Percentiles rank a stretch among this genome's conserved stretches.
These are phyloP conservation scores for Coprinopsis cinerea DNA, from an alignment of 768 basidiomycete genomes.

Conservation along the genomic window DNA sequence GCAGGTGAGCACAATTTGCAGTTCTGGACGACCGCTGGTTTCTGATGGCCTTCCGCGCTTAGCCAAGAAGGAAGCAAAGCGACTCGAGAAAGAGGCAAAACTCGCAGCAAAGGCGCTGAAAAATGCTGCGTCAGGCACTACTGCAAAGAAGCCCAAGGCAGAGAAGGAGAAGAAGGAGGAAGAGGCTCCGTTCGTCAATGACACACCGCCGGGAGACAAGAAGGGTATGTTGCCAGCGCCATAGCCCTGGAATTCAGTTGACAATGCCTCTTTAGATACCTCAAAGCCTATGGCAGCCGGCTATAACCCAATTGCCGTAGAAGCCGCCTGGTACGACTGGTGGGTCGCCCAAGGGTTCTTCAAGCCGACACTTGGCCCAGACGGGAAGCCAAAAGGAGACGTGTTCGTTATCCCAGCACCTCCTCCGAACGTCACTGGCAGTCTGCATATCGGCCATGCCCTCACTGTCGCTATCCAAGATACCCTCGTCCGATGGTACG, in stretches of 20 bases:
- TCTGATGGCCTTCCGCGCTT: constrained; percentile 1
- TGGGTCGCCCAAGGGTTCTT: constrained; percentile 91
- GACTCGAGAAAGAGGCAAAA: constrained; percentile 74
- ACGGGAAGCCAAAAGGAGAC: constrained; percentile 40
- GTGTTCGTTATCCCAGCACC: constrained; percentile 84
- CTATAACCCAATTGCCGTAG: constrained; percentile 93
- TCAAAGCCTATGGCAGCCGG: constrained; percentile 83
- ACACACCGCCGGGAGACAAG: constrained; percentile 86
- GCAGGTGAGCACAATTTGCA: constrained; percentile 24
- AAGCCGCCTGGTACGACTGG: constrained; percentile 98
- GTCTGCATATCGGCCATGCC: constrained; percentile 92
- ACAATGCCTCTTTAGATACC: constrained; percentile 50
- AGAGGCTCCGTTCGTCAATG: constrained; percentile 73
- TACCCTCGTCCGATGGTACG: constrained; percentile 79
- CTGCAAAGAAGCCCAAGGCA: constrained; percentile 62
- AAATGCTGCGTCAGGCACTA: constrained; percentile 31
- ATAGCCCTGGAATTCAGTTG: neutral
- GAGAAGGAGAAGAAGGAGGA: constrained; percentile 71
- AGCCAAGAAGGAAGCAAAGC: constrained; percentile 86
- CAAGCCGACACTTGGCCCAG: constrained; percentile 54
- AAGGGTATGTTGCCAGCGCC: constrained; percentile 54
- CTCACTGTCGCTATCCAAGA: constrained; percentile 92
- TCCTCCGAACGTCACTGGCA: constrained; percentile 96
- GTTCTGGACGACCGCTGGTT: neutral
- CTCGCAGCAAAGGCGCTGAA: constrained; percentile 64